These are phyloP conservation scores for Colletotrichum sp. DNA, from an alignment of 2,329 filamentous ascomycete genomes.

Conservation along the genomic window DNA sequence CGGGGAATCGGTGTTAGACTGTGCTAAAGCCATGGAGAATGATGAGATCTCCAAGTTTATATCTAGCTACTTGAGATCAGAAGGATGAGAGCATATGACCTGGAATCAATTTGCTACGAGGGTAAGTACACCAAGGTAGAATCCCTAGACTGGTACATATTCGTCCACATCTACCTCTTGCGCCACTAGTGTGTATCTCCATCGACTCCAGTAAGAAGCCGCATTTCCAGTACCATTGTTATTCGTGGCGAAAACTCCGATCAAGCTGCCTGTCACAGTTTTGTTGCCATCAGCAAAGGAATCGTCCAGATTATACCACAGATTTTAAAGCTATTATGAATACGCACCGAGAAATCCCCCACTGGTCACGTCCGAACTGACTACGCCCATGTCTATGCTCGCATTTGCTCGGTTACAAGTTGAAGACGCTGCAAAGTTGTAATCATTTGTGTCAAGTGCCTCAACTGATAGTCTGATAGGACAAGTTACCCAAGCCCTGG, in stretches of 20 bases:
- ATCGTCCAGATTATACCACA: not conserved
- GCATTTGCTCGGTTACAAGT: not conserved
- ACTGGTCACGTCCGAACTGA: not conserved
- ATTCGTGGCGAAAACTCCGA: not conserved
- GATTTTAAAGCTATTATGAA: accelerated
- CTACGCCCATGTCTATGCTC: not conserved
- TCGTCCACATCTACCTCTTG: not conserved
- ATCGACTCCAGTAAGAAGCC: not conserved
- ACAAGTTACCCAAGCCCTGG: not conserved
- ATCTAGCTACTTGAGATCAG: not conserved
- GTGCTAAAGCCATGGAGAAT: not conserved
- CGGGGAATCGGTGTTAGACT: not conserved
- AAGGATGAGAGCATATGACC: not conserved
- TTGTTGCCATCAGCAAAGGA: not conserved
- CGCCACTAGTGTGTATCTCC: not conserved
- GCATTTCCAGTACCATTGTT: not conserved
- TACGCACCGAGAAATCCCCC: not conserved
- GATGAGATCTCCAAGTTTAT: not conserved
- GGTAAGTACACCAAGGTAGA: not conserved
- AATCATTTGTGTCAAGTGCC: not conserved
- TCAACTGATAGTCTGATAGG: not conserved
- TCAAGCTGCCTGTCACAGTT: not conserved
- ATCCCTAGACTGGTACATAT: not conserved
- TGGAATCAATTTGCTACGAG: not conserved
- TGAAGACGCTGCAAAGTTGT: not conserved